Conservation (phyloP, 2,329 filamentous ascomycete species). For the Cryphonectria parasitica region DNA sequence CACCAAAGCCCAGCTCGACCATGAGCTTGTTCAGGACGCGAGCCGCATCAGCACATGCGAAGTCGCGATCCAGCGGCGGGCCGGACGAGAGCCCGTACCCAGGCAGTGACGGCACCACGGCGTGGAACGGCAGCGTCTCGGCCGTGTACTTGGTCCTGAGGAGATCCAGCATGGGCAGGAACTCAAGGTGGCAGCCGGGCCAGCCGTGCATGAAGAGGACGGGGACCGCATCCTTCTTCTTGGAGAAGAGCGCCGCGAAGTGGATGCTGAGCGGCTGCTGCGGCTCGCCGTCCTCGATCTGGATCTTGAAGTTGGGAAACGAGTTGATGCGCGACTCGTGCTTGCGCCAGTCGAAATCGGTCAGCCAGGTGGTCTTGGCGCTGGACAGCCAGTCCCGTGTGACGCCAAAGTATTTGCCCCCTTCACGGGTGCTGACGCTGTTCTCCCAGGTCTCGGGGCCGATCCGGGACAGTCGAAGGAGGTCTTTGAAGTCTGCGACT, state of each 20-base stretch:
- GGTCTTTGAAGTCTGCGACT: slow-evolving; percentile 8
- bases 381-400: slow-evolving; percentile 27
- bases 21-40: slow-evolving; percentile 55
- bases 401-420: slow-evolving; percentile 14
- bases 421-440: neutral
- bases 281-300: slow-evolving; percentile 41
- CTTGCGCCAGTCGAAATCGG: slow-evolving; percentile 51
- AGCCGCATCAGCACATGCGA: slow-evolving; percentile 43
- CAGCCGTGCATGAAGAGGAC: slow-evolving; percentile 59
- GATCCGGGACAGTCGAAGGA: slow-evolving; percentile 15
- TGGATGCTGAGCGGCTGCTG: slow-evolving; percentile 47
- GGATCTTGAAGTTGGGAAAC: slow-evolving; percentile 51
- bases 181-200: slow-evolving; percentile 59
- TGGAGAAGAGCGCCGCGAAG: slow-evolving; percentile 59
- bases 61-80: slow-evolving; percentile 51
- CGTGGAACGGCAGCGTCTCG: slow-evolving; percentile 56
- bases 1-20: slow-evolving; percentile 54
- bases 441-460: slow-evolving; percentile 16
- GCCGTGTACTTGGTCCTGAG: slow-evolving; percentile 53
- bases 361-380: slow-evolving; percentile 44
- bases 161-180: slow-evolving; percentile 53
- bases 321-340: slow-evolving; percentile 46
- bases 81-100: slow-evolving; percentile 55
- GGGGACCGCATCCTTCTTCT: slow-evolving; percentile 52
- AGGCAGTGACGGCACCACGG: slow-evolving; percentile 59